Percentiles rank a stretch among this genome's conserved stretches.
phyloP scores from a whole-genome alignment of 2,329 filamentous ascomycete genomes.

The Aspergillus sp. region DNA sequence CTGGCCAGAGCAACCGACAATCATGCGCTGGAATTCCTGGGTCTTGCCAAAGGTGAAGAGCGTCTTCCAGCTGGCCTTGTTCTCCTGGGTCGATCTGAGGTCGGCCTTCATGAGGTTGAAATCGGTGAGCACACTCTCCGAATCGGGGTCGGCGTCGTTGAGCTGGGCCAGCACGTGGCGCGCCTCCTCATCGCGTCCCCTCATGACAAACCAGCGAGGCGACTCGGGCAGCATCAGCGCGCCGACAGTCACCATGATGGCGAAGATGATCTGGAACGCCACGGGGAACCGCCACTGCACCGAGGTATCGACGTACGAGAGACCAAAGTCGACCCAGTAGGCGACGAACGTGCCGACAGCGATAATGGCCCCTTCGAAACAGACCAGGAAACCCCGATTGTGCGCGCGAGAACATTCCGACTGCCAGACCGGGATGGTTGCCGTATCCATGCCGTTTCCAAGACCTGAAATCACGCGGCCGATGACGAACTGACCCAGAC shows the following conservation, averaged over 20 bases:
- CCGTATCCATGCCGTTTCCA: constrained; percentile 32
- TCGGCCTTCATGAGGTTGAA: constrained; percentile 42
- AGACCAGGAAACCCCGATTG: constrained; percentile 30
- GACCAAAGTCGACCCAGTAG: constrained; percentile 32
- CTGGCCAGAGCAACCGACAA: constrained; percentile 24
- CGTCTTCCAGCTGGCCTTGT: constrained; percentile 17
- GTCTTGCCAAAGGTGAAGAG: constrained; percentile 25
- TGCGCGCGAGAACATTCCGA: constrained; percentile 30
- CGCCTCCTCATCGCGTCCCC: constrained; percentile 43
- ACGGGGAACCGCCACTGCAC: constrained; percentile 41
- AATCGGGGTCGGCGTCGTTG: constrained; percentile 34
- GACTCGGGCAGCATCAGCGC: constrained; percentile 43
- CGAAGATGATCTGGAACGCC: constrained; percentile 43
- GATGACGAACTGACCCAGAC: constrained; percentile 36
- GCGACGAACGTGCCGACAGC: constrained; percentile 27
- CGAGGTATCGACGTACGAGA: constrained; percentile 25
- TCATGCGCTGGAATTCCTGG: constrained; percentile 25
- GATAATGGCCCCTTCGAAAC: constrained; percentile 28
- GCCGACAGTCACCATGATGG: constrained; percentile 14
- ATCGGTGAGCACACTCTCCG: constrained; percentile 20
- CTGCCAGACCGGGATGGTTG: constrained; percentile 36
- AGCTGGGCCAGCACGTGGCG: constrained; percentile 44
- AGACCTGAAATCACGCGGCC: constrained; percentile 32
- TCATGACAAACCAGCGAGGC: constrained; percentile 48
- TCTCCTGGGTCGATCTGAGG: constrained; percentile 31